Evolutionary conservation across 2,329 filamentous ascomycete genomes (phyloP).

Genomic region (Aspergillus fischeri): DNA sequence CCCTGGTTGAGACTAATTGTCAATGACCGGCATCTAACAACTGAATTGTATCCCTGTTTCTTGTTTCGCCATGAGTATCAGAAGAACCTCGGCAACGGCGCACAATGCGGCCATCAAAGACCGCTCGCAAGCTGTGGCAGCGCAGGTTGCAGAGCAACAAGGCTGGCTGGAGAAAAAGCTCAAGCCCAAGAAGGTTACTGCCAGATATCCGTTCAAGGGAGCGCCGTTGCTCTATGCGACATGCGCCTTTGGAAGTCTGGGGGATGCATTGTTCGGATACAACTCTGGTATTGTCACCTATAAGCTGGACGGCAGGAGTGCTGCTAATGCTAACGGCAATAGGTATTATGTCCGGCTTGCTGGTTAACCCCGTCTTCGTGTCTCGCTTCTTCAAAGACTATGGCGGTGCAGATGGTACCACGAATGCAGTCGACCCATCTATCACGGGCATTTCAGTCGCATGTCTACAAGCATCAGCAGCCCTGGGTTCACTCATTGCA

Average conservation of each 20-base stretch:
- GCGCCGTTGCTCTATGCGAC: conserved; percentile 33
- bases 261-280: conserved; percentile 42
- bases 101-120: conserved; percentile 18
- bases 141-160: conserved; percentile 19
- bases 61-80: neutral
- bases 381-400: conserved; percentile 37
- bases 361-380: conserved; percentile 40
- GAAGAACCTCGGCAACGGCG: neutral
- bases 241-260: conserved; percentile 39
- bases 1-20: neutral
- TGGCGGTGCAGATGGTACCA: conserved; percentile 33
- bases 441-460: conserved; percentile 38
- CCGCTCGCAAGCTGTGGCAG: conserved; percentile 20
- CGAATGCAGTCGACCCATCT: conserved; percentile 27
- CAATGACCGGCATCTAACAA: too few species aligned
- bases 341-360: conserved; percentile 40
- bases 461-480: conserved; percentile 35
- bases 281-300: conserved; percentile 31
- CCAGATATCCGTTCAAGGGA: conserved; percentile 38
- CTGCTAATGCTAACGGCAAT: neutral
- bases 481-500: conserved; percentile 31
- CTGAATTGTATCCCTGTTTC: too few species aligned
- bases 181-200: conserved; percentile 34
- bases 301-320: neutral
- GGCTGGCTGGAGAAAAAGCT: conserved; percentile 34